phyloP scores from a whole-genome alignment of 805 yeast genomes.

The Metschnikowia peoriensis region DNA sequence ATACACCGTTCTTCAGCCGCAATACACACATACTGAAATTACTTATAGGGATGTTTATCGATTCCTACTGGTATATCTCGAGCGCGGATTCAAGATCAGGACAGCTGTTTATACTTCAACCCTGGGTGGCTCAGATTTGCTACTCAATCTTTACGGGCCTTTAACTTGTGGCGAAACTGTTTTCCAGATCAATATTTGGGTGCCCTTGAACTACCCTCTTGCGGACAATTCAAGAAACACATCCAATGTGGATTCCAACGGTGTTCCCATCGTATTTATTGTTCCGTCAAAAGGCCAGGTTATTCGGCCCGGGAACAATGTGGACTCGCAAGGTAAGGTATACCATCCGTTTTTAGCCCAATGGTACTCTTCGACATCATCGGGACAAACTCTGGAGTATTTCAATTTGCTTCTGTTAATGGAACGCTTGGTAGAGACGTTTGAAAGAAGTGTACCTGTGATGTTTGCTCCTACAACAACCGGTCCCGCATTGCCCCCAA shows the following conservation, averaged over 20 bases:
- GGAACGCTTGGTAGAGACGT: slow-evolving; percentile 33
- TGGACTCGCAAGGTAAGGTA: slow-evolving; percentile 69
- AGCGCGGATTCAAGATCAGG: slow-evolving; percentile 55
- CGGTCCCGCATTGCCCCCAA: slow-evolving; percentile 26
- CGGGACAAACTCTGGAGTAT: slow-evolving; percentile 6
- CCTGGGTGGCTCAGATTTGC: slow-evolving; percentile 56
- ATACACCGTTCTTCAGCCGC: slow-evolving; percentile 42
- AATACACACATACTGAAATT: slow-evolving; percentile 56
- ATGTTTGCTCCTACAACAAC: slow-evolving; percentile 34
- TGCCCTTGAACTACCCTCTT: slow-evolving; percentile 71
- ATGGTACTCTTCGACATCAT: slow-evolving; percentile 43
- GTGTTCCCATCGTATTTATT: slow-evolving; percentile 65
- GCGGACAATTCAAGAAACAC: slow-evolving; percentile 5
- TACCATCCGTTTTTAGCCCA: slow-evolving; percentile 65
- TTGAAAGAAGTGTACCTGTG: slow-evolving; percentile 27
- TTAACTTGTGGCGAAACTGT: slow-evolving; percentile 27
- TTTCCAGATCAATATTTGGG: slow-evolving; percentile 68
- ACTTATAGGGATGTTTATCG: slow-evolving; percentile 63
- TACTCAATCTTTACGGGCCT: slow-evolving; percentile 65
- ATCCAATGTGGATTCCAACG: slow-evolving; percentile 19
- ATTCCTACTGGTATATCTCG: slow-evolving; percentile 47
- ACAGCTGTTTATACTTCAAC: slow-evolving; percentile 55
- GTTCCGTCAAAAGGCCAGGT: slow-evolving; percentile 48
- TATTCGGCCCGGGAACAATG: slow-evolving; percentile 58
- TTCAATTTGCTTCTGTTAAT: slow-evolving; percentile 34